Evolutionary conservation across 2,329 filamentous ascomycete species (phyloP), one percentile per base, ranked within the genome.

Genomic region (Claviceps citrina): DNA sequence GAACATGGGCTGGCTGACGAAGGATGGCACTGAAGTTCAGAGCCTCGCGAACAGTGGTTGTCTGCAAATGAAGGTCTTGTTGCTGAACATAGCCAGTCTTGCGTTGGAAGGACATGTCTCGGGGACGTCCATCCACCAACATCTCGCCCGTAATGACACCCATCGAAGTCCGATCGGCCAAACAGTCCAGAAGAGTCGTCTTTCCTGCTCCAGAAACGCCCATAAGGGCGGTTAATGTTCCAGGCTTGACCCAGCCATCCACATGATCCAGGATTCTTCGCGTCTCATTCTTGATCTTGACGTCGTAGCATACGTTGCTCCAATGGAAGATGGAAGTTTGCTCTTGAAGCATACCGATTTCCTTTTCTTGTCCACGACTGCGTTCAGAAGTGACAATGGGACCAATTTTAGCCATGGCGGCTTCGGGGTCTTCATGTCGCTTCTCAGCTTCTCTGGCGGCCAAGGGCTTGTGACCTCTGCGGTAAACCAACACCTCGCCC

Each of bases 21-120:
- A 95, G 77, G 7, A 89, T 57, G 18, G 87, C 87, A 52, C 79
- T 86, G 61, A 95, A 95, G 51, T 76, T 76, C 26, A 96, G 70
- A 7, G 86, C 85, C 30, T 95, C 87, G 45, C 87, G 78, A 30
- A 94, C 86, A 1, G 87, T 94, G 0, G 79, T 78, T 0, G 85
- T 93, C 35, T 79, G 69, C 32, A 93, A 67, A 56, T 94, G 87
- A 12, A 94, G 70, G 71, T 95, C 87, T 56, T 93, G 85, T 57
- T 94, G 87, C 55, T 93, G 84, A 27, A 87, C 86, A 50, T 93
- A 93, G 36, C 86, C 86, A 0, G 84, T 93, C 63, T 89, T 91
- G 47, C 86, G 81, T 59, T 93, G 86, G 70, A 94, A 94, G 0
- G 81, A 85, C 32, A 70, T 70, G 48, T 93, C 84, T 35, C 83